Base-by-base conservation (phyloP, 345 rosid genomes). In the Gossypium mustelinum region DNA sequence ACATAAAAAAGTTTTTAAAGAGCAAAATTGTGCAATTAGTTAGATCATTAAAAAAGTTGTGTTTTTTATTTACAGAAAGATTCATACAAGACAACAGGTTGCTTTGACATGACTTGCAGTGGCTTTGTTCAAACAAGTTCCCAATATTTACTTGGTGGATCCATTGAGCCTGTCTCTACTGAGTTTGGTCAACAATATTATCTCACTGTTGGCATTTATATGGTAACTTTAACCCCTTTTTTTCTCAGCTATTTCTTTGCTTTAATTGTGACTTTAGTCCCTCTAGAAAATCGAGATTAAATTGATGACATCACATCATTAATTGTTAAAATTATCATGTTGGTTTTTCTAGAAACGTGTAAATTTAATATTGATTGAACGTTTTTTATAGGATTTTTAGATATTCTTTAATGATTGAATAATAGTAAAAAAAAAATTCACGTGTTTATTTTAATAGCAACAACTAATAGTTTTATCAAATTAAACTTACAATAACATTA, bases 101-200 rank as follows among this genome's bases (percentile, higher is more conserved):
- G 70, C 29, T 66, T 66, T 44, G 70, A 66, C 70, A 52, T 66
- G 10, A 75, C 84, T 4, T 86, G 89, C 64, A 3, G 81, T 4
- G 89, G 87, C 13, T 89, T 89, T 47, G 82, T 87, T 43, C 94
- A 86, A 69, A 87, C 84, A n/a, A 66, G 67, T 50, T 2, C 12
- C 0, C 14, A 68, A 0, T 0, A 79, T 0, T 81, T 82, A 12
- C 68, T 86, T 10, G 91, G 89, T 24, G 77, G 76, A 75, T 50
- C 76, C 27, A 0, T 87, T 25, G 10, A 9, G 76, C 77, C 1
- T 0, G 54, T 51, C 1, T 86, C 91, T 14, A 44, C 4, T 5
- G 0, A 11, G 12, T 13, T 2, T 2, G 43, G 55, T 0, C 14
- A 2, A 0, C 91, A 89, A 72, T 83, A 77, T 74, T 1, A 67